phyloP scores from a whole-genome alignment of 345 rosid species.

The Erucastrum elatum region DNA sequence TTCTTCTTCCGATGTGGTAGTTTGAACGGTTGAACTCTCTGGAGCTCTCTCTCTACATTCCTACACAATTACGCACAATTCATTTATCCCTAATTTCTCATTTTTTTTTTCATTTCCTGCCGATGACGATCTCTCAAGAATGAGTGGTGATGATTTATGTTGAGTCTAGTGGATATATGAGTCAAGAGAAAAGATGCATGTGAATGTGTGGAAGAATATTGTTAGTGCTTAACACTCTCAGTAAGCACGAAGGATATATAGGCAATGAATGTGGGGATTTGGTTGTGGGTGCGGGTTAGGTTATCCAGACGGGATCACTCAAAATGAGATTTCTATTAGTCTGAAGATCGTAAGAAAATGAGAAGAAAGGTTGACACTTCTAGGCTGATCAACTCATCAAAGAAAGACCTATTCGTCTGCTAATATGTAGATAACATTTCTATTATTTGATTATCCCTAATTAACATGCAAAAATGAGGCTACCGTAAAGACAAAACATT shows the following conservation, averaged over 20 bases:
- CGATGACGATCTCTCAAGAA: background rate
- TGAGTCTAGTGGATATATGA: background rate
- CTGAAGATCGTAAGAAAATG: background rate
- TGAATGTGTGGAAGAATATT: background rate
- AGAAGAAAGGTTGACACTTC: background rate
- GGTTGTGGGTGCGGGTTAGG: background rate
- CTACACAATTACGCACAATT: background rate
- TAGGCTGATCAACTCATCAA: background rate
- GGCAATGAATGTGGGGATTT: background rate
- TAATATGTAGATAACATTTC: background rate
- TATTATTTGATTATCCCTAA: background rate
- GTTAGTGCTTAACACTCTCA: background rate
- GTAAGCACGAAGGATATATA: background rate
- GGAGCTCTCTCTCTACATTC: background rate
- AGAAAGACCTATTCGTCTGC: background rate
- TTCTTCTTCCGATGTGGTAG: background rate
- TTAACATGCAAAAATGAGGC: background rate
- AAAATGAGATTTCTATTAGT: background rate
- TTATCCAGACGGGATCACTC: background rate
- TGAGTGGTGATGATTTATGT: background rate
- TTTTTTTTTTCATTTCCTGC: background rate
- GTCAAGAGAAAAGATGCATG: background rate
- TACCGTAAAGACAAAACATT: background rate
- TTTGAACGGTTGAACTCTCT: background rate
- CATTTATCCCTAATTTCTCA: background rate